Percentiles rank a stretch among this genome's conserved stretches.
phyloP scores from a whole-genome alignment of 805 yeast genomes.

The Grigorovia transvaalensis region DNA sequence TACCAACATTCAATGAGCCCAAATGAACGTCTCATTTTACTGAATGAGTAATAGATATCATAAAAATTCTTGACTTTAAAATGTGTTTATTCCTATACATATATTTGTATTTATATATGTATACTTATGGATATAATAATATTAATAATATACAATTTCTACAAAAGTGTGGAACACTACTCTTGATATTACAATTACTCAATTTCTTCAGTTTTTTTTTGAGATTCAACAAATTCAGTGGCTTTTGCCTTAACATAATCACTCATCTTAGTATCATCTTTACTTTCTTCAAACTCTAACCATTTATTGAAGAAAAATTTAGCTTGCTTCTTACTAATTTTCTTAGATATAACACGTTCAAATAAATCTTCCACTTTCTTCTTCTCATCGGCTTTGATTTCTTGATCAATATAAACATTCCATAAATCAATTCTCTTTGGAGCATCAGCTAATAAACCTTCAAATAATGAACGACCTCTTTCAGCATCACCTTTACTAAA shows the following conservation, averaged over 20 bases:
- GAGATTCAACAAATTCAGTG: constrained; percentile 50
- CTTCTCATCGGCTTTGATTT: constrained; percentile 61
- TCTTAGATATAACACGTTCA: constrained; percentile 61
- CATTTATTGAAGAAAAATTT: constrained; percentile 91
- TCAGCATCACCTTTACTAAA: constrained; percentile 82
- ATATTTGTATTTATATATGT: too few relatives aligned
- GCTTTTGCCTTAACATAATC: constrained; percentile 90
- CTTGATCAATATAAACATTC: constrained; percentile 93
- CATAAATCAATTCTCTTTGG: constrained; percentile 89
- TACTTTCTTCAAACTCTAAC: constrained; percentile 67
- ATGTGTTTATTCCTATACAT: too few relatives aligned
- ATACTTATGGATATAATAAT: neutral
- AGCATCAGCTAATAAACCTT: constrained; percentile 80
- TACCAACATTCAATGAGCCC: too few relatives aligned
- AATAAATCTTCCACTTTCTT: constrained; percentile 65
- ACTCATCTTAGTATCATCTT: constrained; percentile 55
- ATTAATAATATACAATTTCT: neutral
- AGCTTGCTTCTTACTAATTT: constrained; percentile 78
- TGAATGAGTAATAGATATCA: too few relatives aligned
- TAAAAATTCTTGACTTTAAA: neutral
- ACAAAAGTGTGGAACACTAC: neutral
- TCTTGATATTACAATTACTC: neutral
- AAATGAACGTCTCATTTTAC: too few relatives aligned
- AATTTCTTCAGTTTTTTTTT: constrained; percentile 5
- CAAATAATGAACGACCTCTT: constrained; percentile 89